These are phyloP conservation scores for Zelopaecilomyces penicillatus DNA, from an alignment of 2,329 filamentous ascomycete species.

Conservation along the genomic window DNA sequence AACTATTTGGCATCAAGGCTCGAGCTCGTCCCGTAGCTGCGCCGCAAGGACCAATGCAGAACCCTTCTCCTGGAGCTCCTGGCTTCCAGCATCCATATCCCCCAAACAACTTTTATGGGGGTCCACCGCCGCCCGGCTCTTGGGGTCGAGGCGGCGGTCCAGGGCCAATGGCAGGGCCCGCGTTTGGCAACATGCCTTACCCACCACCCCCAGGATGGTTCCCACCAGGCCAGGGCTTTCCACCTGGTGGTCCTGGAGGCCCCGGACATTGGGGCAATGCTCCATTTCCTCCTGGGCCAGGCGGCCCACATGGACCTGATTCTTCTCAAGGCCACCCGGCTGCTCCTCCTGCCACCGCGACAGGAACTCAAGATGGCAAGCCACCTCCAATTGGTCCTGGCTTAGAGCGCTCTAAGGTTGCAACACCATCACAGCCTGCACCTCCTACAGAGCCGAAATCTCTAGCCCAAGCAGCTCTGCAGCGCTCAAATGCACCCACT, in stretches of 20 bases:
- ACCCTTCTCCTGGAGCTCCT: constrained; percentile 25
- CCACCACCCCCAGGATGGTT: constrained; percentile 73
- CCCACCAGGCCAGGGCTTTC: constrained; percentile 68
- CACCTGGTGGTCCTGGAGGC: constrained; percentile 46
- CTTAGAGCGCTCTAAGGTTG: constrained; percentile 39
- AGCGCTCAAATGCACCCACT: constrained; percentile 45
- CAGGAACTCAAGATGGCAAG: constrained; percentile 6
- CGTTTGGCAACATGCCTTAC: constrained; percentile 68
- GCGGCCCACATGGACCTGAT: constrained; percentile 51
- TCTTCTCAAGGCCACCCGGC: constrained; percentile 48
- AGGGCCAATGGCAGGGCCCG: constrained; percentile 49
- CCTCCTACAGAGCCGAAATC: constrained; percentile 48
- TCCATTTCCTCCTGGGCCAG: constrained; percentile 52
- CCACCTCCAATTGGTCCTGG: constrained; percentile 29
- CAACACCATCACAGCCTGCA: constrained; percentile 35
- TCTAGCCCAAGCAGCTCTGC: constrained; percentile 36
- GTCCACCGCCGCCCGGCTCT: constrained; percentile 42
- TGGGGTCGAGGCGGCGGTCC: constrained; percentile 49
- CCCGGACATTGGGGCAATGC: constrained; percentile 51
- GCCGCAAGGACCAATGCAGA: constrained; percentile 21
- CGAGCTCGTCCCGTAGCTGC: constrained; percentile 26
- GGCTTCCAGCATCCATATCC: constrained; percentile 38
- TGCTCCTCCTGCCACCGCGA: constrained; percentile 28
- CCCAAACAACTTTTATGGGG: constrained; percentile 39
- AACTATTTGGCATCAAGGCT: constrained; percentile 26